Evolutionary conservation across 148 eudicot genomes (phyloP), one percentile per base, ranked within the genome.

Genomic region (Chenopodium berlandieri): DNA sequence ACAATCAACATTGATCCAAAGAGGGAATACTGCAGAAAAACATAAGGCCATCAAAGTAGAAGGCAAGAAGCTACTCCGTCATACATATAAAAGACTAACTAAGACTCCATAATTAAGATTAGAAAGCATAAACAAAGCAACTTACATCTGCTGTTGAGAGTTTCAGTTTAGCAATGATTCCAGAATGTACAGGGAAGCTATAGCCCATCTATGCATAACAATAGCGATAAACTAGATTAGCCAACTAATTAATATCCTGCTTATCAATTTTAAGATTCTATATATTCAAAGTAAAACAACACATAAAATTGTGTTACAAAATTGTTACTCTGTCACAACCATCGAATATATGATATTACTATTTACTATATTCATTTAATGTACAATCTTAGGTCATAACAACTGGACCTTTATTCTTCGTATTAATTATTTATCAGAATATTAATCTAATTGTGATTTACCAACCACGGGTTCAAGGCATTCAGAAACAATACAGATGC

Each of bases 81-180:
- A n/a, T n/a, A n/a, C n/a, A n/a, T n/a, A 22, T 2, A 64, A 7
- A 34, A 20, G 60, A 44, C 62, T 31, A 69, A 48, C 16, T 7
- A 46, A 37, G 0, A 37, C 7, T 37, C 40, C 40, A 2, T 4
- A n/a, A 56, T 71, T 12, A 17, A 32, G 8, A 17, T 71, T 20
- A 52, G 14, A 20, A 71, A 25, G 34, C 30, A 34, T 75, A n/a
- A 12, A 60, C 40, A 54, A 31, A 27, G 13, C 23, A 70, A 83
- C 88, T 85, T 60, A 88, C 90, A 40, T 78, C 86, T 78, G 90
- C 87, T 71, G 82, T 83, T 8, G 90, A 83, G 62, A 88, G 88
- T n/a, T 65, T 85, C 54, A 88, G 71, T 20, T 88, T 88, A 13
- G 75, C 70, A 63, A 79, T 44, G 30, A 88, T 73, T 83, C 54